Base-by-base conservation (phyloP, 2,329 filamentous ascomycete genomes). In the Colletotrichum lindemuthianum region DNA sequence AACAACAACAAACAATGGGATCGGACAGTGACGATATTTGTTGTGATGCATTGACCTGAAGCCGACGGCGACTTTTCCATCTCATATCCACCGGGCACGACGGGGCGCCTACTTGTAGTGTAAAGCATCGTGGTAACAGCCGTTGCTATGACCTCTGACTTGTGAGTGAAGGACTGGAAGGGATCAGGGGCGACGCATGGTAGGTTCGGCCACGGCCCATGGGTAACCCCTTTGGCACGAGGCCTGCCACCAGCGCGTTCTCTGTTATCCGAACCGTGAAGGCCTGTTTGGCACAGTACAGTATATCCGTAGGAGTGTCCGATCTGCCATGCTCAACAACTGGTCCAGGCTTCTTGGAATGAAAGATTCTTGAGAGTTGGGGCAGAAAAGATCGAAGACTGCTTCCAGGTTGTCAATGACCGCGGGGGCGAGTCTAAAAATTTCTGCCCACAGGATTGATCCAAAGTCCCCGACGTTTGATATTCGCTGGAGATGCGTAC, bases 41-140 rank as follows among this genome's bases (percentile, higher is more conserved):
- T 61, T 61, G 32, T 61, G 44, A 56, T 57, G 52, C 59, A 61
- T 24, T 61, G 59, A 61, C 59, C 59, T 33, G 11, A 54, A 11
- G 48, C n/a, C 24, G 40, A 40, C 37, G n/a, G 39, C n/a, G 13
- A n/a, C 43, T 8, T 36, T 47, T 50, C 32, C 37, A 16, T 33
- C 43, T 33, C 56, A 34, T 47, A 16, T 41, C 37, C 44, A 47
- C 32, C 34, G 12, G 41, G 33, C n/a, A 15, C 33, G 15, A n/a
- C 4, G 48, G 33, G 13, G 13, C 11, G 13, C 12, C 12, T 48
- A 32, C 16, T 12, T 50, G 24, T 1, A 43, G 4, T 43, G 12
- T 13, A 15, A 34, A 55, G 12, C 51, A 32, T 36, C 41, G 41
- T 32, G 43, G 48, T 39, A 47, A 51, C 39, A 41, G 36, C 34